Base-by-base conservation (phyloP, 108 stramenopile genomes). In the Parietichytrium sp. region DNA sequence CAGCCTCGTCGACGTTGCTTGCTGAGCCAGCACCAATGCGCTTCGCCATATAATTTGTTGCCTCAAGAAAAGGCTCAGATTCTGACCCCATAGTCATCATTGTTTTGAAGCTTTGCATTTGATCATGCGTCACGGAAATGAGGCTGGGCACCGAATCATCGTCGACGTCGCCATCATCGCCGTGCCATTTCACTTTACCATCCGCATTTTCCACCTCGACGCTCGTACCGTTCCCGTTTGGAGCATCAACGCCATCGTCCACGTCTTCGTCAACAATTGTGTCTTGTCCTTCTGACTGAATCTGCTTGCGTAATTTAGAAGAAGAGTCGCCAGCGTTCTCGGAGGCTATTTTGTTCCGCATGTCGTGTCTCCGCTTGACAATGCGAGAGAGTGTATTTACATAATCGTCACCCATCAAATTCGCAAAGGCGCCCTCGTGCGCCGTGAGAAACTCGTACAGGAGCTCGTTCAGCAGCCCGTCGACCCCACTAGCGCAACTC, bases 331-430 rank as follows among this genome's bases (percentile, higher is more conserved):
- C n/a, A n/a, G n/a, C n/a, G n/a, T n/a, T n/a, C n/a, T n/a, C n/a
- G n/a, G n/a, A n/a, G n/a, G n/a, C n/a, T n/a, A n/a, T n/a, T n/a
- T n/a, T n/a, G n/a, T n/a, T n/a, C n/a, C n/a, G n/a, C n/a, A n/a
- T n/a, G n/a, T n/a, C n/a, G n/a, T n/a, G n/a, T n/a, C n/a, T n/a
- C n/a, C n/a, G n/a, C n/a, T n/a, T n/a, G 20, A 72, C 33, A 1
- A 38, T 72, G 10, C 45, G 23, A 8, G 61, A 33, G 42, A 72
- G 15, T 25, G 61, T 45, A 0, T 16, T 3, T n/a, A 72, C 42
- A 1, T 72, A 72, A 8, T 72, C 61, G n/a, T 36, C 38, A 13
- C 45, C 61, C 61, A 72, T 72, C 23, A 72, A 42, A 72, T 27
- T 72, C 15, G 36, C 61, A 8, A 72, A 45, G 8, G 61, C 16